Evolutionary conservation across 306 rosid species (phyloP).

Genomic region (Prosopis cineraria): DNA sequence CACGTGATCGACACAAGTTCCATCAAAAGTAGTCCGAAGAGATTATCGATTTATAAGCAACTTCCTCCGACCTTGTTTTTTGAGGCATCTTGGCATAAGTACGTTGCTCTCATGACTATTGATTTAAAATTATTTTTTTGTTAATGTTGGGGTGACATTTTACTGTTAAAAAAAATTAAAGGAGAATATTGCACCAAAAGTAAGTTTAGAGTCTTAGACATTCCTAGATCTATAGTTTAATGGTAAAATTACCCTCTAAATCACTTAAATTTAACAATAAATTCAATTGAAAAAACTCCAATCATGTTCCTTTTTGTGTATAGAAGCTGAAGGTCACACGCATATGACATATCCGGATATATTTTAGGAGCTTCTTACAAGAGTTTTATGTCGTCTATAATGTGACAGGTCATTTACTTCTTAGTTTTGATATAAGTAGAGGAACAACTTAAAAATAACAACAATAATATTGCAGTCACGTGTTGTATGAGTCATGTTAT

Average conservation of each 20-base stretch:
- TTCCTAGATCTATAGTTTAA: no score
- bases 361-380: not conserved
- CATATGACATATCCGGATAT: not conserved
- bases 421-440: not conserved
- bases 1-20: not conserved
- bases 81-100: not conserved
- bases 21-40: not conserved
- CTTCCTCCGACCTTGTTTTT: not conserved
- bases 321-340: not conserved
- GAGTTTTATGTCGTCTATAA: not conserved
- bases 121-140: no score
- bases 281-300: not conserved
- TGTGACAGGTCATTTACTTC: not conserved
- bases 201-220: no score
- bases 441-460: not conserved
- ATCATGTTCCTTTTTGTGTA: not conserved
- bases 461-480: not conserved
- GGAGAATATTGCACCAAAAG: no score
- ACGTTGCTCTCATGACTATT: not conserved
- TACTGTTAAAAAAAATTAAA: no score
- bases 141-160: no score
- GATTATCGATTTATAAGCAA: not conserved
- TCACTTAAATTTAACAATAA: not conserved
- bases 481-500: not conserved
- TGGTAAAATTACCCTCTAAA: no score